These are phyloP conservation scores for Pugionium cornutum DNA, from an alignment of 345 rosid genomes.

Conservation along the genomic window DNA sequence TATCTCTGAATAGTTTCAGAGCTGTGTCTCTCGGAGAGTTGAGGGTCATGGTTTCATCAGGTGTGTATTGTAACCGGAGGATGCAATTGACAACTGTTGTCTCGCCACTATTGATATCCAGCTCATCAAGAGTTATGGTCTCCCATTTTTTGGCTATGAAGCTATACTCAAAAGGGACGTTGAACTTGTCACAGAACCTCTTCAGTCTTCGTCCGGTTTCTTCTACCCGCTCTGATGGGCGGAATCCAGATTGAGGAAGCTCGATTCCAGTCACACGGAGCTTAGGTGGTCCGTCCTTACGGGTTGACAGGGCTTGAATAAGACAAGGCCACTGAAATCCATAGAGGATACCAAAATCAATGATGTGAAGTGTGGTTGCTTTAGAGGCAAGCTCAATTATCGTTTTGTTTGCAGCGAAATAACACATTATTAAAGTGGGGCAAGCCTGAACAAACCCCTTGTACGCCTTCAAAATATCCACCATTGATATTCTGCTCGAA, in stretches of 20 bases:
- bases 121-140: constrained; percentile 61
- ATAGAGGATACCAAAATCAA: constrained; percentile 74
- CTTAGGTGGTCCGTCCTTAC: constrained; percentile 54
- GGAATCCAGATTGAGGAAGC: constrained; percentile 81
- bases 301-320: constrained; percentile 53
- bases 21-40: constrained; percentile 66
- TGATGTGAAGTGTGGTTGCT: constrained; percentile 63
- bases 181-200: constrained; percentile 58
- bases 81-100: constrained; percentile 60
- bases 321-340: constrained; percentile 93
- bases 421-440: constrained; percentile 58
- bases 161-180: constrained; percentile 60
- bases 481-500: constrained; percentile 44
- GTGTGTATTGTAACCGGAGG: constrained; percentile 53
- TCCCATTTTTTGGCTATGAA: constrained; percentile 77
- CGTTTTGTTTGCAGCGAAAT: constrained; percentile 48
- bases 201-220: constrained; percentile 66
- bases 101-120: constrained; percentile 56
- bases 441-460: constrained; percentile 52
- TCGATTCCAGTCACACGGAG: constrained; percentile 77
- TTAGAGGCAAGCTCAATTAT: constrained; percentile 50
- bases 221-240: constrained; percentile 66
- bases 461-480: constrained; percentile 58
- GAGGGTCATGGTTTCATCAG: constrained; percentile 60
- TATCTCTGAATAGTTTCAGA: constrained; percentile 54